Evolutionary conservation across 345 rosid genomes (phyloP), one percentile per base, ranked within the genome.

Genomic region (Gossypium thurberi): DNA sequence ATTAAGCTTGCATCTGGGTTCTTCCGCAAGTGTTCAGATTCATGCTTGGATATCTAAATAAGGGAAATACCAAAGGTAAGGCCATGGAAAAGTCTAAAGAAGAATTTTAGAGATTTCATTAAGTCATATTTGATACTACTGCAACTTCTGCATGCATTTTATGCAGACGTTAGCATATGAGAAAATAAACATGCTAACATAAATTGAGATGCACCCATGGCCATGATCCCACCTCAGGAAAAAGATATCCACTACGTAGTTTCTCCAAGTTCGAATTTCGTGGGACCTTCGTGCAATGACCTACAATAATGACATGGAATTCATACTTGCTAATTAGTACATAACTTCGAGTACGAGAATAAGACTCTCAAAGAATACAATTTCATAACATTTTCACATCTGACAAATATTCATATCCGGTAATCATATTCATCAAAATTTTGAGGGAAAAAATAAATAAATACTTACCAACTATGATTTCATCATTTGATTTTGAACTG

Each of bases 181-280:
- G 20, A 52, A 15, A 52, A 17, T 4, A 74, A 60, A 8, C 65
- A 71, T 20, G 62, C 7, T 25, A 74, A 26, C n/a, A 69, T 17
- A 13, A 23, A 47, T 4, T 43, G 20, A 18, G 65, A 61, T 65
- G 71, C 42, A 23, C 4, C 2, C 57, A 21, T 21, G 28, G 4
- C 2, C 60, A 56, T 10, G 28, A 10, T 56, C 28, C 51, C 63
- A 84, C 94, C 90, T 91, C 94, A 9, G 92, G 90, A 75, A 91
- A 91, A 64, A 91, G 69, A 82, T 89, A 91, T 28, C 84, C 87
- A 43, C 77, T 81, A 76, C 69, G 81, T 63, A 91, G 86, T 69
- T 80, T 88, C 78, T 88, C 93, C 88, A 89, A 43, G 73, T 89
- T 89, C 60, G 67, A 78, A 69, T 88, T 91, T 57, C 94, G 88